These are phyloP conservation scores for Candida glucosophila DNA, from an alignment of 1,139 yeast genomes.

Conservation along the genomic window DNA sequence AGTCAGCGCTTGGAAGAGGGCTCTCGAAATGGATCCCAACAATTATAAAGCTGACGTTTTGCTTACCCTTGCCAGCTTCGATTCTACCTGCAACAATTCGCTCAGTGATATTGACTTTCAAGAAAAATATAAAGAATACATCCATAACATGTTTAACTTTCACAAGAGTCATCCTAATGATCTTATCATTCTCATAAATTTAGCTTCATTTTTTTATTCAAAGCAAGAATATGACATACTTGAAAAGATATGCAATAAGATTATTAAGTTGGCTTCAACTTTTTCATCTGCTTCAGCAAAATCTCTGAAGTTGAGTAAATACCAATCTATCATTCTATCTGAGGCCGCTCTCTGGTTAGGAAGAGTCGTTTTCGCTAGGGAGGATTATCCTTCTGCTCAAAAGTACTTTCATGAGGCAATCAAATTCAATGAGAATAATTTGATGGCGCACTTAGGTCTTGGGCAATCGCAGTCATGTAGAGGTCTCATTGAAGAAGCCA, in stretches of 20 bases:
- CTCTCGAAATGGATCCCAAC: constrained; percentile 55
- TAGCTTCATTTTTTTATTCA: constrained; percentile 50
- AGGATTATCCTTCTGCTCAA: constrained; percentile 62
- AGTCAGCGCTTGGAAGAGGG: constrained; percentile 71
- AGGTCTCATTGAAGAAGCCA: constrained; percentile 74
- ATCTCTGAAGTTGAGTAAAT: constrained; percentile 17
- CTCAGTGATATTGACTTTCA: constrained; percentile 53
- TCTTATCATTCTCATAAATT: constrained; percentile 37
- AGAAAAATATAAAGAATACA: constrained; percentile 39
- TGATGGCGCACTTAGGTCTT: constrained; percentile 70
- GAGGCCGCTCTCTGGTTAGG: constrained; percentile 86
- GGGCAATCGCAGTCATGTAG: constrained; percentile 80
- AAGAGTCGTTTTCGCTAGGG: constrained; percentile 54
- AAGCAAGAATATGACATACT: constrained; percentile 52
- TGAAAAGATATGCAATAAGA: constrained; percentile 45
- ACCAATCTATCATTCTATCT: constrained; percentile 41
- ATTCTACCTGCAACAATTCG: constrained; percentile 51
- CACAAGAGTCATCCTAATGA: constrained; percentile 16
- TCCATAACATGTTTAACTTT: constrained; percentile 23
- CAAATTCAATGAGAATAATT: constrained; percentile 50
- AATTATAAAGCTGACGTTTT: constrained; percentile 60
- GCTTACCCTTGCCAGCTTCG: constrained; percentile 61
- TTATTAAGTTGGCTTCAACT: constrained; percentile 27
- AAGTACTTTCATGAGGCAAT: constrained; percentile 66
- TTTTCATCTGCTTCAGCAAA: constrained; percentile 11